Evolutionary conservation across 331 rosid species (phyloP).

Genomic region (Rosa hybrid): DNA sequence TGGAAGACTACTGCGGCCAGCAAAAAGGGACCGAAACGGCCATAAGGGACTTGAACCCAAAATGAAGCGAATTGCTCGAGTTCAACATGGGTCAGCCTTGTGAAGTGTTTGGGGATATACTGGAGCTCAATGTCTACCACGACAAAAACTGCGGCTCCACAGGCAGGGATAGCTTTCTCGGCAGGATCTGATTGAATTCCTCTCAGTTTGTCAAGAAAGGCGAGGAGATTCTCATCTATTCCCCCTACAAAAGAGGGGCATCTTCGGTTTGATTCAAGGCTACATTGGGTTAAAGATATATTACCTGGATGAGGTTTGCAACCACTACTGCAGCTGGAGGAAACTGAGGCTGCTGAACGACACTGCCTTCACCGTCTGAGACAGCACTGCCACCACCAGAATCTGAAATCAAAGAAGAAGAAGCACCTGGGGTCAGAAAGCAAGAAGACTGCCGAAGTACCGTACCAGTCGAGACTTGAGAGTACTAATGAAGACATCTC

Average conservation of each 20-base stretch:
- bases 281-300: slow-evolving; percentile 73
- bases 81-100: slow-evolving; percentile 54
- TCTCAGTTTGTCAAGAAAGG: slow-evolving; percentile 72
- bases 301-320: slow-evolving; percentile 41
- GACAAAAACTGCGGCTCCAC: slow-evolving; percentile 59
- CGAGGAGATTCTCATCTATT: slow-evolving; percentile 82
- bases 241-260: slow-evolving; percentile 53
- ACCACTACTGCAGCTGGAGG: slow-evolving; percentile 30
- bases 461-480: too few relatives aligned
- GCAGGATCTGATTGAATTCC: slow-evolving; percentile 56
- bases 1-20: slow-evolving; percentile 68
- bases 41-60: slow-evolving; percentile 56
- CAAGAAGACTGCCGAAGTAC: not conserved
- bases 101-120: slow-evolving; percentile 52
- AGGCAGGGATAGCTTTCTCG: slow-evolving; percentile 53
- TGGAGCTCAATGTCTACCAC: slow-evolving; percentile 67
- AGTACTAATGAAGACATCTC: too few relatives aligned
- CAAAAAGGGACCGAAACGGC: slow-evolving; percentile 48
- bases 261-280: slow-evolving; percentile 56
- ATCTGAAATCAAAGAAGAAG: slow-evolving; percentile 13
- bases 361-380: not conserved
- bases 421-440: not conserved
- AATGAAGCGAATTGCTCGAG: slow-evolving; percentile 66
- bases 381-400: not conserved
- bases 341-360: slow-evolving; percentile 1